These are phyloP conservation scores for Mycena polygramma DNA, from an alignment of 768 basidiomycete genomes.

Conservation along the genomic window DNA sequence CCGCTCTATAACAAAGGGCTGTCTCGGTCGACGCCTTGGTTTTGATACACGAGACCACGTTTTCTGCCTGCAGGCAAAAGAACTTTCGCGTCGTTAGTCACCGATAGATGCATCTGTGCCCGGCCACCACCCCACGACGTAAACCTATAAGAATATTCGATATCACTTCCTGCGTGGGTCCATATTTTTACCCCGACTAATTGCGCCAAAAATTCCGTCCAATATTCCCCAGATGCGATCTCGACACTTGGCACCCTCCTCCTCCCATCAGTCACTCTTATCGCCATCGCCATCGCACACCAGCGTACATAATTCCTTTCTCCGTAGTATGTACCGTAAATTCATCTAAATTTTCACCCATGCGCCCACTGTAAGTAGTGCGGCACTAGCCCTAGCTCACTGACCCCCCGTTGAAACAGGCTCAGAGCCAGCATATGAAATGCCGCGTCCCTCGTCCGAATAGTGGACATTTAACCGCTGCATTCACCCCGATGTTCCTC, in stretches of 20 bases:
- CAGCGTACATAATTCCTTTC: slow-evolving; percentile 22
- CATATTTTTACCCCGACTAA: slow-evolving; percentile 22
- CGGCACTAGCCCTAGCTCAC: slow-evolving; percentile 25
- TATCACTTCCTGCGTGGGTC: slow-evolving; percentile 17
- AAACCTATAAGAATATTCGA: slow-evolving; percentile 27
- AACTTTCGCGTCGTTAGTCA: slow-evolving; percentile 50
- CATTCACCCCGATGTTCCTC: slow-evolving; percentile 24
- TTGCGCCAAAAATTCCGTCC: not conserved
- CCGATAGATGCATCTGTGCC: slow-evolving; percentile 29
- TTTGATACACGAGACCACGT: slow-evolving; percentile 78
- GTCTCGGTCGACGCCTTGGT: slow-evolving; percentile 59
- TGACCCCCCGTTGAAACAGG: slow-evolving; percentile 10
- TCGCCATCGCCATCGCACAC: slow-evolving; percentile 50
- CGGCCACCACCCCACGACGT: slow-evolving; percentile 29
- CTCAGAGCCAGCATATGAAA: slow-evolving; percentile 27
- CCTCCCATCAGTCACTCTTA: slow-evolving; percentile 68
- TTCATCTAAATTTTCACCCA: slow-evolving; percentile 6
- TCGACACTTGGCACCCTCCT: slow-evolving; percentile 29
- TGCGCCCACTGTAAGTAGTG: slow-evolving; percentile 10
- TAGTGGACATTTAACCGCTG: slow-evolving; percentile 22
- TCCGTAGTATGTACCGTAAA: slow-evolving; percentile 17
- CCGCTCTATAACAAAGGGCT: slow-evolving; percentile 52
- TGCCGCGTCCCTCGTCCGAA: slow-evolving; percentile 25
- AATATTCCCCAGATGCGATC: slow-evolving; percentile 25
- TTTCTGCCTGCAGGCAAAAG: slow-evolving; percentile 82